Evolutionary conservation across 805 yeast genomes (phyloP).

Genomic region (Zygotorulaspora sp.): DNA sequence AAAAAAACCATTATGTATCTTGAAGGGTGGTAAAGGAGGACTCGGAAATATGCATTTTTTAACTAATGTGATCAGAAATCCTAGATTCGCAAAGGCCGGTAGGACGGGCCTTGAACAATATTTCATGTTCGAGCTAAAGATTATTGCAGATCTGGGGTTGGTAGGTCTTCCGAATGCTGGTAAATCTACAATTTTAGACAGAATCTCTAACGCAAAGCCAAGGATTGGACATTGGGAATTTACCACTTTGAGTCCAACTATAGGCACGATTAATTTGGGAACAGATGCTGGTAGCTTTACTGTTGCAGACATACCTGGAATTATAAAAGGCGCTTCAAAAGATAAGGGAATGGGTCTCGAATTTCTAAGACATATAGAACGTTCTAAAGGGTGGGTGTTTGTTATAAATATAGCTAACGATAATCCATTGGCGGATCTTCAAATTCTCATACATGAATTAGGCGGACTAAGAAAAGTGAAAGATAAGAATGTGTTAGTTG

Average conservation of each 20-base stretch:
- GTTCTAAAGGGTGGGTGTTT: constrained; percentile 85
- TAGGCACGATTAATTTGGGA: constrained; percentile 76
- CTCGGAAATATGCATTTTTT: constrained; percentile 94
- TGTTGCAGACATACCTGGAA: constrained; percentile 97
- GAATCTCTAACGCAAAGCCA: constrained; percentile 86
- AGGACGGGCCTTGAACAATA: constrained; percentile 60
- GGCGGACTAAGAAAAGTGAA: constrained; percentile 54
- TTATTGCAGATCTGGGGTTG: constrained; percentile 87
- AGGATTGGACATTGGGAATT: constrained; percentile 96
- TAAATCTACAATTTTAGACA: constrained; percentile 80
- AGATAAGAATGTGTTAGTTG: constrained; percentile 63
- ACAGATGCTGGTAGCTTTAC: constrained; percentile 67
- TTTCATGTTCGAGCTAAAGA: constrained; percentile 77
- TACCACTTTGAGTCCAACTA: constrained; percentile 86
- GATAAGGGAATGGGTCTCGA: constrained; percentile 93
- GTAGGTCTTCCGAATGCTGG: constrained; percentile 98
- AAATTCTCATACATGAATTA: constrained; percentile 61
- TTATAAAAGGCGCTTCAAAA: constrained; percentile 78
- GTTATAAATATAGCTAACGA: constrained; percentile 70
- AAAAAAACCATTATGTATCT: constrained; percentile 59
- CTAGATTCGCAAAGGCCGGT: constrained; percentile 81
- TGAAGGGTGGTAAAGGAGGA: constrained; percentile 91
- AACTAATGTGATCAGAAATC: constrained; percentile 79
- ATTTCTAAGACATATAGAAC: constrained; percentile 85
- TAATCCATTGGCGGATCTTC: constrained; percentile 63